Conservation (phyloP, 768 basidiomycete species). For the Suillus variegatus region DNA sequence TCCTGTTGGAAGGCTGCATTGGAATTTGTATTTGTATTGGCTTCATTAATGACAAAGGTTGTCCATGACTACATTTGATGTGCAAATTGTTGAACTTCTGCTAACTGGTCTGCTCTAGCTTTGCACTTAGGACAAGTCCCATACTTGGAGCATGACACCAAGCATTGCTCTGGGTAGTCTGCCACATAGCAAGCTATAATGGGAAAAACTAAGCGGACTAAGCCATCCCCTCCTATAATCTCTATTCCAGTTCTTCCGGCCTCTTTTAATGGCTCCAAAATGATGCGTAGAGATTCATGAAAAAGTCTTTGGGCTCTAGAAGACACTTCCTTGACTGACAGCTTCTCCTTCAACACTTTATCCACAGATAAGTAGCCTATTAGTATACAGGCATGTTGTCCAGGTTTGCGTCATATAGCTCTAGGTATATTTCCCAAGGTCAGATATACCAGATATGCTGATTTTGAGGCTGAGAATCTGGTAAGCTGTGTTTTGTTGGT, state of each 20-base stretch:
- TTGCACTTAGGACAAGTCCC: constrained; percentile 6
- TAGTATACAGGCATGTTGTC: constrained; percentile 34
- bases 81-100: no score
- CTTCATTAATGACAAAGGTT: no score
- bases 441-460: constrained; percentile 46
- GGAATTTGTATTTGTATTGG: no score
- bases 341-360: constrained; percentile 29
- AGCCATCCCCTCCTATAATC: constrained; percentile 11
- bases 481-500: constrained; percentile 48
- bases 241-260: constrained; percentile 16
- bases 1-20: no score
- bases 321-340: constrained; percentile 18
- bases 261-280: constrained; percentile 18
- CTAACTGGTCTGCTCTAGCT: background rate
- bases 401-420: constrained; percentile 36
- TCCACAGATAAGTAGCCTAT: constrained; percentile 42
- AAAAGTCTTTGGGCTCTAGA: constrained; percentile 3
- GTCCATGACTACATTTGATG: no score
- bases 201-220: background rate
- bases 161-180: constrained; percentile 12
- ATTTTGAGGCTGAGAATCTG: constrained; percentile 38
- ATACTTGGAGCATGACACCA: constrained; percentile 7
- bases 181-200: constrained; percentile 12
- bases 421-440: constrained; percentile 46
- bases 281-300: background rate